Base-by-base conservation (phyloP, 1,139 yeast species). In the Taphrina sp. region DNA sequence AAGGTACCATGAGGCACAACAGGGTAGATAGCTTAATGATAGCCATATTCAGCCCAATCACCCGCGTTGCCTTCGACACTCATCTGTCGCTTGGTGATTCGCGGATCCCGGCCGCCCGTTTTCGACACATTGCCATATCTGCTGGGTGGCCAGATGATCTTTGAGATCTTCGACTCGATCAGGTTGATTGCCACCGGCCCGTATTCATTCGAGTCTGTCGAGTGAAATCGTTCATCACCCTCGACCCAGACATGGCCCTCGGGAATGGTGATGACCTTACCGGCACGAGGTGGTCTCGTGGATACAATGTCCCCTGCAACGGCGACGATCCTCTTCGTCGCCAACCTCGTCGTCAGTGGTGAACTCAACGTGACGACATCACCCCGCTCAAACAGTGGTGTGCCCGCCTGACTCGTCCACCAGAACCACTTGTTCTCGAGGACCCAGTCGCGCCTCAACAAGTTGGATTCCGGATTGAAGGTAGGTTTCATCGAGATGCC, bases 401-500 rank as follows among this genome's bases (percentile, higher is more conserved):
- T 34, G 34, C 49, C 52, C 23, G 37, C 46, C 10, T 22, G 14
- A 3, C 41, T 22, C 8, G 38, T 41, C 54, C 59, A 41, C 46
- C 53, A 33, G 35, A 56, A 36, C 39, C 57, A 44, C 35, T 49
- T 42, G 22, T 54, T 31, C 16, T 89, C 74, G 4, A 87, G 64
- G 1, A 86, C 89, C 69, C 85, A 76, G 66, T 89, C 96, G 23
- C 77, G 72, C 60, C 72, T 60, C 37, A 72, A 68, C 17, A 67
- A 64, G 16, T 76, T 69, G 14, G 77, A 73, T 45, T 81, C 76
- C 0, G 95, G 95, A 67, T 90, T 90, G 65, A 90, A 77, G 0
- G 95, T 79, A 0, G 97, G 97, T 46, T 86, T 76, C 97, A 90
- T 90, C 17, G 95, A 87, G 36, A 77, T 70, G 1, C 97, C 97